phyloP scores from a whole-genome alignment of 345 rosid genomes.

The Trapa incisa region DNA sequence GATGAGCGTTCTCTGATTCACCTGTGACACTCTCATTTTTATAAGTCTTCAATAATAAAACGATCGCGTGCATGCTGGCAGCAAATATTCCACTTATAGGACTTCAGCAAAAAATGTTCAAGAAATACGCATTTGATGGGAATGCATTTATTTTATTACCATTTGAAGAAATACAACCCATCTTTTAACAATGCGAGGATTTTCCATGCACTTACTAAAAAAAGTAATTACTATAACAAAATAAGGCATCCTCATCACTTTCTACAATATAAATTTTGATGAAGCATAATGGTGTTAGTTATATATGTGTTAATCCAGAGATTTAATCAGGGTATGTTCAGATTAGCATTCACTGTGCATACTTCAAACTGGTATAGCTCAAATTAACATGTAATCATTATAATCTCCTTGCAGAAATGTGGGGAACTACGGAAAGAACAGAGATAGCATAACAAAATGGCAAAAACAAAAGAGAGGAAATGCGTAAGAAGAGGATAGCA shows the following conservation, averaged over 20 bases:
- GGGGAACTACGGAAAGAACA: no score
- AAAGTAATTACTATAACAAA: not conserved
- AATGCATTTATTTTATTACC: not conserved
- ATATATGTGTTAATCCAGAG: no score
- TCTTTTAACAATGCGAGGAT: not conserved
- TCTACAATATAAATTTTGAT: not conserved
- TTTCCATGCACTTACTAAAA: not conserved
- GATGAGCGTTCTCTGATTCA: slow-evolving; percentile 62
- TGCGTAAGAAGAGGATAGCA: not conserved
- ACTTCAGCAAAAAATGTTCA: not conserved
- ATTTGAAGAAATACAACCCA: not conserved
- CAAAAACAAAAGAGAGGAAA: no score
- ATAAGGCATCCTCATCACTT: not conserved
- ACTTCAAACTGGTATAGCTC: no score
- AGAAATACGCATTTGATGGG: not conserved
- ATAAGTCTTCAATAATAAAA: not conserved
- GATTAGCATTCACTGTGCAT: no score
- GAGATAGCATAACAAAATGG: no score
- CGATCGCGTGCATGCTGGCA: not conserved
- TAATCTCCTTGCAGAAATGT: no score
- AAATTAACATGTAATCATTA: no score
- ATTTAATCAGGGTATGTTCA: no score
- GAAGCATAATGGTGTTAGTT: no score
- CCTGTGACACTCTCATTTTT: slow-evolving; percentile 21
- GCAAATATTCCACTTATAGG: not conserved